Conservation (phyloP, 2,329 filamentous ascomycete species). For the Esteya vermicola region DNA sequence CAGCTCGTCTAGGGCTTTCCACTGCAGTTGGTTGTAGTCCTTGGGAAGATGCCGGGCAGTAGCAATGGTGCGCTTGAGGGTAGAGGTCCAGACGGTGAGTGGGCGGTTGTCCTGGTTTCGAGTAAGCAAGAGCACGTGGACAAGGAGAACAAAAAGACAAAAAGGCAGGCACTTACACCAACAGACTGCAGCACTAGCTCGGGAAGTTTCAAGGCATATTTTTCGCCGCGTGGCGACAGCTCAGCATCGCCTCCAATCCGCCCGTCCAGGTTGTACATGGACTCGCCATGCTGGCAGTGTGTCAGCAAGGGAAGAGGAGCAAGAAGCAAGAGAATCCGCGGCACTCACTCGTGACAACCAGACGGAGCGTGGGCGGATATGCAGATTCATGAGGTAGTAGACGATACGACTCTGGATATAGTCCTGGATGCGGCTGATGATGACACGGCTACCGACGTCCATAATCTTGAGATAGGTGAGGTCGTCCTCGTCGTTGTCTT, state of each 20-base stretch:
- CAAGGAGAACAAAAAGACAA: background rate
- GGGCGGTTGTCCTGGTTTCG: constrained; percentile 40
- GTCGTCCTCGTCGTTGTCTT: constrained; percentile 61
- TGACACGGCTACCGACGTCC: constrained; percentile 87
- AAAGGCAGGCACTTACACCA: constrained; percentile 42
- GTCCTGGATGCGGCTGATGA: constrained; percentile 95
- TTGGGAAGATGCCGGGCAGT: constrained; percentile 71
- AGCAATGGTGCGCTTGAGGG: constrained; percentile 70
- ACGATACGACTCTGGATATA: constrained; percentile 93
- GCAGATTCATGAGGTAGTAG: constrained; percentile 96
- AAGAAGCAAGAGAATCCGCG: constrained; percentile 12
- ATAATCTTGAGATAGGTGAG: constrained; percentile 96
- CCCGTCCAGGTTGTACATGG: constrained; percentile 77
- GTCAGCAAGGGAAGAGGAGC: background rate
- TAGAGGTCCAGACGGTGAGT: constrained; percentile 49
- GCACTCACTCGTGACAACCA: constrained; percentile 87
- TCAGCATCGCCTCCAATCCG: constrained; percentile 87
- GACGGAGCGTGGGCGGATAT: constrained; percentile 91
- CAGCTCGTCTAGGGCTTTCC: constrained; percentile 96
- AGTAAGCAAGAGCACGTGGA: background rate
- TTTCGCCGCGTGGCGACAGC: constrained; percentile 72
- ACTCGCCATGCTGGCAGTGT: constrained; percentile 68
- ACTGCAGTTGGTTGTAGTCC: constrained; percentile 87
- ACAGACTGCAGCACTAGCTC: constrained; percentile 75
- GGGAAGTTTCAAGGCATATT: constrained; percentile 75